Evolutionary conservation across 768 basidiomycete genomes (phyloP), one percentile per base, ranked within the genome.

Genomic region (Boletus barrowsii): DNA sequence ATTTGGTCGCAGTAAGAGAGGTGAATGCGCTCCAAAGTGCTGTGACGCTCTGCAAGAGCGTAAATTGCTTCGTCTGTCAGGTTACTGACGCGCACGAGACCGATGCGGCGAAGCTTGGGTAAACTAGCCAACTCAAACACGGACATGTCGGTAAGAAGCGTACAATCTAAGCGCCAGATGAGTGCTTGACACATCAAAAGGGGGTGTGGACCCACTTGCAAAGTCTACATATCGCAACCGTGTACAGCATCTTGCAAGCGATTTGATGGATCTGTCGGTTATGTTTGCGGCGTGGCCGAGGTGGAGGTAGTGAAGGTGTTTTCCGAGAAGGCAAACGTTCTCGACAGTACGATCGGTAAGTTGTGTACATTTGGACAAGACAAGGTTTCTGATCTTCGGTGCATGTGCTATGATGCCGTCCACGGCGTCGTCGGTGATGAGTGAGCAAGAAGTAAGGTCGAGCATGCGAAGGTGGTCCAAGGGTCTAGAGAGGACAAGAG

Each of bases 1-100:
- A 99, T 88, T 65, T 95, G 90, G 68, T 97, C 93, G 70, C 97
- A 99, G 68, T 98, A 98, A 3, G 93, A 97, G 46, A 99, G 77
- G 72, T 99, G 97, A 20, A 99, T 93, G 39, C 97, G 87, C 68
- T 99, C 97, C 22, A 98, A 79, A 10, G 92, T 88, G 29, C 84
- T 83, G 63, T 91, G 85, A 15, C 93, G 83, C 57, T 93, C 89
- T 10, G 85, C 91, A 10, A 99, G 82, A 1, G 94, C 80, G 67
- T 89, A 90, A 32, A 98, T 86, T 3, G 93, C 93, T 62, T 96
- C 86, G 67, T 99, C 97, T 11, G 97, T 99, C 52, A 99, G 75
- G 62, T 94, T 92, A 67, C 76, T 83, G 46, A 98, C 94, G 54
- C 95, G 85, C 41, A 98, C 97, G 35, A 99, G 86, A 47, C 97